phyloP scores from a whole-genome alignment of 2,329 filamentous ascomycete species.

The Colletotrichum gloeosporioides region DNA sequence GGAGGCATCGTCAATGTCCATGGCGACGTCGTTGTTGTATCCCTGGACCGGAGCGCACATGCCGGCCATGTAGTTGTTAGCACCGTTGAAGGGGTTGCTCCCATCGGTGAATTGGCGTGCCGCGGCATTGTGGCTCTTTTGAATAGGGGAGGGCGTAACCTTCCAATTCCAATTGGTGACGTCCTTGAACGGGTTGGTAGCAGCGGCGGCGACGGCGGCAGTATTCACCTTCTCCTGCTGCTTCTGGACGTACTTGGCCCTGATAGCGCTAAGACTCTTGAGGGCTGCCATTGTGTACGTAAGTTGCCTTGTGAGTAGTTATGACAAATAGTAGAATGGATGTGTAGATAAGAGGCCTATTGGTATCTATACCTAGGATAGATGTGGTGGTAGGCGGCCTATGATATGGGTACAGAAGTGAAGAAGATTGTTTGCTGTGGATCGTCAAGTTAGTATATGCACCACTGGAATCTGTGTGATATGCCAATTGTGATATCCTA shows the following conservation, averaged over 20 bases:
- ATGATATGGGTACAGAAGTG: neutral
- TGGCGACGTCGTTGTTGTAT: neutral
- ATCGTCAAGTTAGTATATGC: neutral
- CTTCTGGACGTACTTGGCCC: neutral
- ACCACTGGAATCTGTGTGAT: neutral
- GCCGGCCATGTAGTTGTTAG: accelerated
- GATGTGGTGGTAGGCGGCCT: neutral
- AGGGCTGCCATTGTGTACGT: neutral
- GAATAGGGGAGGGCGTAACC: neutral
- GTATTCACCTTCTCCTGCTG: neutral
- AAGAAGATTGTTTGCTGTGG: neutral
- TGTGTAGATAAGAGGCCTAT: neutral
- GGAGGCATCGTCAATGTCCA: neutral
- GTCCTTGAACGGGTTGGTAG: accelerated
- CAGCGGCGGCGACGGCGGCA: neutral
- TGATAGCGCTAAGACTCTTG: neutral
- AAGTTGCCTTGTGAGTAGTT: neutral
- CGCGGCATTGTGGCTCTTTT: neutral
- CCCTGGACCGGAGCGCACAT: neutral
- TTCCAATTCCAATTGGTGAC: neutral
- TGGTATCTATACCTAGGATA: too few species aligned
- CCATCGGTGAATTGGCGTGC: neutral
- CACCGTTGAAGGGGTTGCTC: neutral
- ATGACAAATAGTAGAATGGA: neutral
- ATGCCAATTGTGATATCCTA: neutral